Conservation (phyloP, 2,329 filamentous ascomycete species). For the Xylaria sp. region DNA sequence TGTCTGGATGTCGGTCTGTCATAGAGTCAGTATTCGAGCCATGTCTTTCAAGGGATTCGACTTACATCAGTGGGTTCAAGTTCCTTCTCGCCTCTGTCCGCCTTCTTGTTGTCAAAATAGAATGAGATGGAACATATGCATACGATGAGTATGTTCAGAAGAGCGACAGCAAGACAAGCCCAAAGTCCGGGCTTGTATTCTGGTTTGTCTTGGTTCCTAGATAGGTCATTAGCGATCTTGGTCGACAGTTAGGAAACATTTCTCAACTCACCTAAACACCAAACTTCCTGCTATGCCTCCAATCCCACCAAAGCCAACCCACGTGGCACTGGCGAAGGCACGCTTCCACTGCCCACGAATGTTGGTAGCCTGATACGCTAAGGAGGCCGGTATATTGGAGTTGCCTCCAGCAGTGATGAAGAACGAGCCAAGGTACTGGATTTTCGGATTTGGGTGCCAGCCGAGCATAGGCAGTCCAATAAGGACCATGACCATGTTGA, state of each 20-base stretch:
- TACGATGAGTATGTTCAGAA: constrained; percentile 45
- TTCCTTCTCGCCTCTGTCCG: constrained; percentile 48
- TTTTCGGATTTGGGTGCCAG: constrained; percentile 50
- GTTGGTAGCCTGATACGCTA: constrained; percentile 84
- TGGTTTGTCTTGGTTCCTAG: constrained; percentile 40
- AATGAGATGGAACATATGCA: constrained; percentile 38
- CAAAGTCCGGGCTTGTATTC: constrained; percentile 52
- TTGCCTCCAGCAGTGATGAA: constrained; percentile 71
- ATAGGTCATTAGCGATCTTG: constrained; percentile 1
- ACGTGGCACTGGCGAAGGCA: constrained; percentile 68
- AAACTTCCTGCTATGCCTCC: constrained; percentile 72
- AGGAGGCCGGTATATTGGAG: constrained; percentile 66
- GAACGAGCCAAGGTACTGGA: constrained; percentile 71
- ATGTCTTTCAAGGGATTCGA: constrained; percentile 5
- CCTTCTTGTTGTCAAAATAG: constrained; percentile 42
- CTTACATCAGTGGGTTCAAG: constrained; percentile 48
- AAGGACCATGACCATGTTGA: constrained; percentile 61
- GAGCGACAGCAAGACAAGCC: constrained; percentile 47
- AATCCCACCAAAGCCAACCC: constrained; percentile 71
- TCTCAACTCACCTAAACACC: constrained; percentile 53
- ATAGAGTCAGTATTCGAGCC: constrained; percentile 5
- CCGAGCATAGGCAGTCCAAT: constrained; percentile 70
- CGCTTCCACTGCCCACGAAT: constrained; percentile 86
- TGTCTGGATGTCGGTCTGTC: constrained; percentile 35
- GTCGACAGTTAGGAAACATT: not conserved